Evolutionary conservation across 169 alveolate species (phyloP), one percentile per base, ranked within the genome.

Genomic region (Eimeria mitis): DNA sequence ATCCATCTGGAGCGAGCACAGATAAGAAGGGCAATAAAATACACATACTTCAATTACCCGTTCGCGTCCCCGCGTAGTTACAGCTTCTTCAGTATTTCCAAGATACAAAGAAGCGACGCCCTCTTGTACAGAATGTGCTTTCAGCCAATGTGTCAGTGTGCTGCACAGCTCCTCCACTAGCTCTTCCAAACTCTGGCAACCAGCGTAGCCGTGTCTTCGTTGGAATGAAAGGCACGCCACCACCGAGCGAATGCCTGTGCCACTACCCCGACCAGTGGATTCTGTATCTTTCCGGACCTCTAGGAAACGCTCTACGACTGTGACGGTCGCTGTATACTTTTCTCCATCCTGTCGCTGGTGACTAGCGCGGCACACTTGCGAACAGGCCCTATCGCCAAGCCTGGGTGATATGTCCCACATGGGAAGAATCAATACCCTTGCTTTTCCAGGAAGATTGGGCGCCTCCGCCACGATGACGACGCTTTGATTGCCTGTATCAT

Each of bases 401-500:
- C 63, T 44, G 63, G 56, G 61, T 13, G 94, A 47, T 63, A 65
- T 63, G 54, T 61, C 94, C 65, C 81, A 61, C 83, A 87, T 31
- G 44, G 94, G 94, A 56, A 87, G 83, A 83, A 61, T 31, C 84
- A 87, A 25, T 23, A 87, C 83, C 94, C 75, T 87, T 65, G 94
- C 94, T 6, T 49, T 42, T 14, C 70, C 28, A 8, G 83, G 94
- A 21, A 87, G 94, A 65, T 31, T 40, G 11, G 94, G 63, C 9
- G 54, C 49, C 61, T 65, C 94, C 34, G 83, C 94, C 47, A 65
- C 94, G 71, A 87, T 19, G 81, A 87, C 47, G 54, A 87, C 47
- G 61, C 59, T 37, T 14, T 54, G 91, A 44, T 28, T 61, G 40
- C n/a, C 94, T 44, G n/a, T 23, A 19, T 87, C 83, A 47, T 61